Base-by-base conservation (phyloP, 2,329 filamentous ascomycete species). In the Cryphonectria parasitica region DNA sequence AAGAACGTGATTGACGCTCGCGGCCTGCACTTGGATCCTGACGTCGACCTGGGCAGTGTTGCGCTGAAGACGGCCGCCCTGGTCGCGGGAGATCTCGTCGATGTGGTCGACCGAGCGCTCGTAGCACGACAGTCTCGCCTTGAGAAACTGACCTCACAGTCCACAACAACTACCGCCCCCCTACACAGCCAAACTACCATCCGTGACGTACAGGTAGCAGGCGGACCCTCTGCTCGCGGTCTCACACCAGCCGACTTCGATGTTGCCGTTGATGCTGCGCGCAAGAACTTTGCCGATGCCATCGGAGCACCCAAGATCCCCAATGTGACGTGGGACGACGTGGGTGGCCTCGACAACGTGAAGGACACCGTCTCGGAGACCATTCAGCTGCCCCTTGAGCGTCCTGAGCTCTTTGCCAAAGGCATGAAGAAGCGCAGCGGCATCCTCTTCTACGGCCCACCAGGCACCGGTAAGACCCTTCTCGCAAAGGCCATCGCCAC, bases 261-360 rank as follows among this genome's bases (percentile, higher is more conserved):
- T 68, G 83, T 91, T n/a, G 96, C 96, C 0, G 95, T 99, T 3
- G 95, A 98, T 71, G 94, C 95, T 7, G 96, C 96, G 0, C 90
- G 96, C 68, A 98, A 98, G 86, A 98, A 98, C 81, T 99, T 99
- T 79, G 95, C 96, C 7, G 96, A 98, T 79, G 92, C 95, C 0
- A 99, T 99, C 74, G 96, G 96, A 34, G 96, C 96, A 6, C 96
- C 96, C 2, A 98, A 98, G 86, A 98, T 98, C 73, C 96, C 95
- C 8, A 98, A 97, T 73, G 96, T 99, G 8, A 91, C 91, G 31
- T 99, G 95, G 95, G 92, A 95, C 75, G 95, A 99, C 79, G 95
- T 99, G 28, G 95, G 95, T 80, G 95, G 96, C 65, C 86, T 98
- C 43, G 90, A 92, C 41, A 94, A 97, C 76, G 95, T 98, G 79